phyloP scores from a whole-genome alignment of 78 protist species.

The Cavenderia fasciculata region DNA sequence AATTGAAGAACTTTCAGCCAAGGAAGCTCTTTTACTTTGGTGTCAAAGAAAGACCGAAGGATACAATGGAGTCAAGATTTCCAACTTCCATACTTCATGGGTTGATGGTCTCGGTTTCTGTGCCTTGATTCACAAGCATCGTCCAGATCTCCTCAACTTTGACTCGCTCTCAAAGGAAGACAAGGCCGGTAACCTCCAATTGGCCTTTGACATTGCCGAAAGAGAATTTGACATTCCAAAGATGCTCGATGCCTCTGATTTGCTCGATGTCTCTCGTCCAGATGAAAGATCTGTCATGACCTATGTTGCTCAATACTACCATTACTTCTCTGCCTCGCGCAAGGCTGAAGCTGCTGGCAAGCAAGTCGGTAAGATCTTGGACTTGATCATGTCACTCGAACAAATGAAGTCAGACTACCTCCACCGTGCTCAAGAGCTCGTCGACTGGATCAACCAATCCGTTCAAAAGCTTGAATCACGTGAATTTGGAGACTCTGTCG shows the following conservation, averaged over 20 bases:
- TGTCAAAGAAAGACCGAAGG: slow-evolving; percentile 80
- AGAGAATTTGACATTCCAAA: slow-evolving; percentile 84
- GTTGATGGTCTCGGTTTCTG: slow-evolving; percentile 88
- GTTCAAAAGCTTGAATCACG: slow-evolving; percentile 4
- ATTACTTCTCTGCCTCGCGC: slow-evolving; percentile 77
- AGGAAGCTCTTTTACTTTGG: slow-evolving; percentile 87
- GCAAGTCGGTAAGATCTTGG: slow-evolving; percentile 73
- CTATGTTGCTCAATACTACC: slow-evolving; percentile 86
- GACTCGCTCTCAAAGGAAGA: slow-evolving; percentile 57
- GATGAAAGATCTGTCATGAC: slow-evolving; percentile 92
- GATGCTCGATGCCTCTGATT: slow-evolving; percentile 87
- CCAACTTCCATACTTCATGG: slow-evolving; percentile 83
- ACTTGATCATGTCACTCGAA: slow-evolving; percentile 74
- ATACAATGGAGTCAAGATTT: slow-evolving; percentile 54
- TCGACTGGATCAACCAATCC: slow-evolving; percentile 52
- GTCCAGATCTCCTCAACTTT: slow-evolving; percentile 84
- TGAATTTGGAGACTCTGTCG: slow-evolving; percentile 79
- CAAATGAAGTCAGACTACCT: slow-evolving; percentile 73
- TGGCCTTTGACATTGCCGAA: slow-evolving; percentile 90
- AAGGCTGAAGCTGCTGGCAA: slow-evolving; percentile 81
- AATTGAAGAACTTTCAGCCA: slow-evolving; percentile 83
- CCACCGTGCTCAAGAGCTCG: slow-evolving; percentile 49
- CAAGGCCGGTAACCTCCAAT: slow-evolving; percentile 77
- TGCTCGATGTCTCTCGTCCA: slow-evolving; percentile 81
- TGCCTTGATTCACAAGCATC: slow-evolving; percentile 85